Conservation (phyloP, 306 rosid genomes). For the Ormosia semicastrata region DNA sequence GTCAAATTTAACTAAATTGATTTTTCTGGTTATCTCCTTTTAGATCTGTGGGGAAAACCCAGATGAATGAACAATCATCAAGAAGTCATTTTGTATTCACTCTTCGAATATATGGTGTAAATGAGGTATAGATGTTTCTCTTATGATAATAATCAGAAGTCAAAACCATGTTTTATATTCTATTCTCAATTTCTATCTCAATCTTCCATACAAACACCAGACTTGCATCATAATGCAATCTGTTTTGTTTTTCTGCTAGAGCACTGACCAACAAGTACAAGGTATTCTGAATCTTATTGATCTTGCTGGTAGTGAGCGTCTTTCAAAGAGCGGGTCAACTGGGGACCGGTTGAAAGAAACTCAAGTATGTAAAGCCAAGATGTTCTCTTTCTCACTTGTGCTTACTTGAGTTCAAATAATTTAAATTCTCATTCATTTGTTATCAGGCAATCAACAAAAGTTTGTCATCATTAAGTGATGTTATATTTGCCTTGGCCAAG, state of each 20-base stretch:
- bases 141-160: conserved; percentile 1
- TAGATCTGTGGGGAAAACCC: conserved; percentile 97
- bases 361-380: conserved; percentile 57
- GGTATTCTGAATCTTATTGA: conserved; percentile 91
- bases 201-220: neutral
- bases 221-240: conserved; percentile 1
- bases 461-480: conserved; percentile 86
- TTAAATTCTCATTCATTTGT: conserved; percentile 17
- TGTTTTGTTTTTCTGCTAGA: conserved; percentile 44
- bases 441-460: conserved; percentile 91
- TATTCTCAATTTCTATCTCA: neutral
- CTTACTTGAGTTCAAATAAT: conserved; percentile 8
- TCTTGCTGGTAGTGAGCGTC: conserved; percentile 99
- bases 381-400: neutral
- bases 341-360: conserved; percentile 96
- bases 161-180: neutral
- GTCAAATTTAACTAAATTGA: conserved; percentile 7
- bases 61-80: conserved; percentile 96
- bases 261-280: conserved; percentile 97
- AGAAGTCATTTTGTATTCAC: conserved; percentile 99
- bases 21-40: conserved; percentile 17
- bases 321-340: conserved; percentile 92
- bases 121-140: conserved; percentile 65
- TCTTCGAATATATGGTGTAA: conserved; percentile 85
- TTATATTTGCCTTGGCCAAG: conserved; percentile 93